Conservation (phyloP, 2,329 filamentous ascomycete genomes). For the Tolypocladium tundrense region DNA sequence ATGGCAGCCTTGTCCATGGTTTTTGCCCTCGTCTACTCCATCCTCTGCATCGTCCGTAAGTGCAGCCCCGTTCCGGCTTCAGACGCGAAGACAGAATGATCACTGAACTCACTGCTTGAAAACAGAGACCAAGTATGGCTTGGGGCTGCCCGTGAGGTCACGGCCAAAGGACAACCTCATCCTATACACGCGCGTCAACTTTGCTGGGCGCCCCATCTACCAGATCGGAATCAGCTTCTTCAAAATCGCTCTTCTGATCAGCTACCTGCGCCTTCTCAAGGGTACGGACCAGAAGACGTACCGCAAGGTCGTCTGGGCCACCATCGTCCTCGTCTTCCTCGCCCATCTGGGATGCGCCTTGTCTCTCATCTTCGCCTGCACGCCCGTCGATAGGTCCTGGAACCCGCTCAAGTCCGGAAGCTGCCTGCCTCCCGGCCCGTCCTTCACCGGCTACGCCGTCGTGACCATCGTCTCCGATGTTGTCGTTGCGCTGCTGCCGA, state of each 20-base stretch:
- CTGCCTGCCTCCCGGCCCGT: conserved; percentile 34
- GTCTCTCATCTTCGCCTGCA: conserved; percentile 39
- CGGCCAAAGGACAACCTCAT: conserved; percentile 33
- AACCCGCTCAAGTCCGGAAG: conserved; percentile 25
- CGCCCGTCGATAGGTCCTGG: conserved; percentile 38
- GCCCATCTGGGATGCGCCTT: conserved; percentile 38
- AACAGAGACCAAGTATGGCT: conserved; percentile 41
- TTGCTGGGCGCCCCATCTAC: conserved; percentile 42
- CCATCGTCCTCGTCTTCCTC: conserved; percentile 31
- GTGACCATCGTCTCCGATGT: conserved; percentile 42
- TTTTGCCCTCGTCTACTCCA: conserved; percentile 38
- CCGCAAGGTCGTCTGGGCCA: conserved; percentile 30
- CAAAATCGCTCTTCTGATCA: conserved; percentile 43
- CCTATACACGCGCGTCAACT: conserved; percentile 39
- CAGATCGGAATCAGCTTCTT: conserved; percentile 46
- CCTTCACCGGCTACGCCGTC: conserved; percentile 40
- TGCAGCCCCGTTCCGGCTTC: background rate
- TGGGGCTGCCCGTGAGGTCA: conserved; percentile 33
- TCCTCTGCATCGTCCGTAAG: conserved; percentile 39
- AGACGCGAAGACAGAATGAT: background rate
- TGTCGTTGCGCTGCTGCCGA: conserved; percentile 36
- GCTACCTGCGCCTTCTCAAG: conserved; percentile 39
- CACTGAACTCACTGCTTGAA: background rate
- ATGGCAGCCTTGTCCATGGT: conserved; percentile 27
- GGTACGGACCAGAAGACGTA: conserved; percentile 35